Base-by-base conservation (phyloP, 768 basidiomycete genomes). In the Boletus rubropictus region DNA sequence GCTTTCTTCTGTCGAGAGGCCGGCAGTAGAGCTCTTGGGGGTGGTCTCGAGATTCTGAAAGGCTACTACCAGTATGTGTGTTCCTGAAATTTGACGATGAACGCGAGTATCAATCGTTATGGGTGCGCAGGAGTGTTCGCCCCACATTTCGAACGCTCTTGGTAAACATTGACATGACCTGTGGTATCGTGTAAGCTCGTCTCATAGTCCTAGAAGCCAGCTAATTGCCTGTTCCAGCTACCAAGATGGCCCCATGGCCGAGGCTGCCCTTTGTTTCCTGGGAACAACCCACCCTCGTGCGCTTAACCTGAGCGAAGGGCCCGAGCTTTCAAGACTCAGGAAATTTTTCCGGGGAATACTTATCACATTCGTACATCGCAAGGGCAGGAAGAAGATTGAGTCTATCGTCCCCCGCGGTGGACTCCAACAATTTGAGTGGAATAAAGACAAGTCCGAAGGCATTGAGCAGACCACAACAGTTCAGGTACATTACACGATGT, bases 31-130 rank as follows among this genome's bases (percentile, higher is more conserved):
- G 0, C 2, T 7, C 54, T 68, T 1, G 66, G 62, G 14, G 62
- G 64, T 2, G 64, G 64, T 3, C 53, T 80, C 0, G 73, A 76
- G 32, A 48, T 80, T 0, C 72, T 75, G 63, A 63, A 71, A 7
- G 79, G 79, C 0, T 77, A 68, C 35, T 79, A 72, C 46, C 77
- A 78, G 79, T 79, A 45, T 24, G 72, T 55, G 22, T n/a, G 5
- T 17, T 29, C 38, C 34, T 25, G 21, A 38, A 25, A 17, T 18
- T 34, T 24, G 9, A 20, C 31, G 33, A 31, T n/a, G 33, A 22
- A 4, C 27, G 10, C 31, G 9, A 24, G 1, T 39, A 37, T 24
- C 40, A 39, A 53, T 31, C n/a, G 12, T 29, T 15, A 32, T 35
- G 24, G 29, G 17, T 17, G 14, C 15, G 17, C 33, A 78, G 76